Evolutionary conservation across 1,284 basidiomycete genomes (phyloP).

Genomic region (Malassezia yamatoensis): DNA sequence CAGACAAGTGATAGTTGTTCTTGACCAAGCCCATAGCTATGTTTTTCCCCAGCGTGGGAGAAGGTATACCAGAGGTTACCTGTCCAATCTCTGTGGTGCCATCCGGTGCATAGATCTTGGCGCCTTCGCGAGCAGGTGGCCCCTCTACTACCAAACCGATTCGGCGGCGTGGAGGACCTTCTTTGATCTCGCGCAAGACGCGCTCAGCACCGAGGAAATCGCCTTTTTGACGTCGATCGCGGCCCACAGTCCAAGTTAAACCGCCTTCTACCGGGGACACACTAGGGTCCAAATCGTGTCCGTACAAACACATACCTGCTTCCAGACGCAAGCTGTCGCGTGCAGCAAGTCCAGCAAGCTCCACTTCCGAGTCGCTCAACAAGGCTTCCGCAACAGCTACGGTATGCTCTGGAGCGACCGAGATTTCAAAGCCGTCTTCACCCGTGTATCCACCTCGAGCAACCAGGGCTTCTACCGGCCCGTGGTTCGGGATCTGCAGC

Average conservation of each 20-base stretch:
- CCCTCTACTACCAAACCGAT: constrained; percentile 71
- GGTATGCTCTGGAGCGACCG: constrained; percentile 70
- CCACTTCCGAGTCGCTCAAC: constrained; percentile 57
- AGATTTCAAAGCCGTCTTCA: constrained; percentile 97
- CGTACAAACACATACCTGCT: constrained; percentile 96
- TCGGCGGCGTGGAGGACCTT: constrained; percentile 62
- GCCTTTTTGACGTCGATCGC: constrained; percentile 61
- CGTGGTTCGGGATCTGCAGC: constrained; percentile 55
- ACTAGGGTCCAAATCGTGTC: constrained; percentile 78
- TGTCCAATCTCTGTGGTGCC: constrained; percentile 50
- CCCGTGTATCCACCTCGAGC: constrained; percentile 97
- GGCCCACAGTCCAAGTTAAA: constrained; percentile 84
- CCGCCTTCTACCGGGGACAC: constrained; percentile 77
- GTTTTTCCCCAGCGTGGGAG: constrained; percentile 77
- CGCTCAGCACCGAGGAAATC: constrained; percentile 73
- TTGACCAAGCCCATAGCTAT: constrained; percentile 89
- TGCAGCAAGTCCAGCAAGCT: constrained; percentile 81
- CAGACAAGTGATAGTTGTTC: constrained; percentile 76
- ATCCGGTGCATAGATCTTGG: constrained; percentile 62
- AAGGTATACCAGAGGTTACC: constrained; percentile 90
- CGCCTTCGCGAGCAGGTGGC: constrained; percentile 78
- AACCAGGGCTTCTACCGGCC: constrained; percentile 59
- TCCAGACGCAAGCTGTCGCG: constrained; percentile 86
- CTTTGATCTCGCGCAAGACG: constrained; percentile 70
- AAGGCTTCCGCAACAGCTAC: constrained; percentile 64